Conservation (phyloP, 192 early-diverging fungal species). For the Rhizophlyctis rosea region DNA sequence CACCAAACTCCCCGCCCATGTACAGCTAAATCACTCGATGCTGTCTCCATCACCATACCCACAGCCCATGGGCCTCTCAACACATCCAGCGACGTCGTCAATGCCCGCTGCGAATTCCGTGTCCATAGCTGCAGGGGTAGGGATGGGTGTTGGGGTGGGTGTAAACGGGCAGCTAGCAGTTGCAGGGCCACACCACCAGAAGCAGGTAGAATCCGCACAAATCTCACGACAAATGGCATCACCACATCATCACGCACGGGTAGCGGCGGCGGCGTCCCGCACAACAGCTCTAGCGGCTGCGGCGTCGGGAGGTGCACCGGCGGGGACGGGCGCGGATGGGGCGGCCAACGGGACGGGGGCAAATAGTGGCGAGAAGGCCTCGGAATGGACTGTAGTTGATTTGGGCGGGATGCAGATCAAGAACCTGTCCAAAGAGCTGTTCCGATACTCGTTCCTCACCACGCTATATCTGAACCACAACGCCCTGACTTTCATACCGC, state of each 20-base stretch:
- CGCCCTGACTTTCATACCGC: conserved; percentile 73
- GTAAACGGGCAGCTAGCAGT: neutral
- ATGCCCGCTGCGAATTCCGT: conserved; percentile 5
- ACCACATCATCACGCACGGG: conserved; percentile 86
- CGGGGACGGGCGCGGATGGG: neutral
- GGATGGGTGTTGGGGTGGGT: neutral
- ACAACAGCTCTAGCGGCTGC: conserved; percentile 44
- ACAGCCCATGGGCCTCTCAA: conserved; percentile 6
- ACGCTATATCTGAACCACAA: conserved; percentile 96
- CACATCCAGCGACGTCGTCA: conserved; percentile 2
- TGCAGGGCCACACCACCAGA: conserved; percentile 57
- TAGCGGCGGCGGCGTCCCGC: conserved; percentile 78
- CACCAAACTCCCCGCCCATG: conserved; percentile 22
- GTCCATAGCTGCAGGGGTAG: neutral
- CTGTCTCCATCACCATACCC: conserved; percentile 6
- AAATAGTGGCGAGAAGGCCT: conserved; percentile 52
- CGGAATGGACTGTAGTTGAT: conserved; percentile 85
- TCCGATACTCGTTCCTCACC: conserved; percentile 83
- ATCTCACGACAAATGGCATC: conserved; percentile 72
- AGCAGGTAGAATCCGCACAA: conserved; percentile 69
- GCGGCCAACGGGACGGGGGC: conserved; percentile 33
- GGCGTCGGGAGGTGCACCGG: too few relatives aligned
- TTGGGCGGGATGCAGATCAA: conserved; percentile 94
- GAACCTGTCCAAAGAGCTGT: conserved; percentile 71
- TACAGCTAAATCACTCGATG: conserved; percentile 22